Conservation (phyloP, 2,329 filamentous ascomycete genomes). For the Neurospora sp. region DNA sequence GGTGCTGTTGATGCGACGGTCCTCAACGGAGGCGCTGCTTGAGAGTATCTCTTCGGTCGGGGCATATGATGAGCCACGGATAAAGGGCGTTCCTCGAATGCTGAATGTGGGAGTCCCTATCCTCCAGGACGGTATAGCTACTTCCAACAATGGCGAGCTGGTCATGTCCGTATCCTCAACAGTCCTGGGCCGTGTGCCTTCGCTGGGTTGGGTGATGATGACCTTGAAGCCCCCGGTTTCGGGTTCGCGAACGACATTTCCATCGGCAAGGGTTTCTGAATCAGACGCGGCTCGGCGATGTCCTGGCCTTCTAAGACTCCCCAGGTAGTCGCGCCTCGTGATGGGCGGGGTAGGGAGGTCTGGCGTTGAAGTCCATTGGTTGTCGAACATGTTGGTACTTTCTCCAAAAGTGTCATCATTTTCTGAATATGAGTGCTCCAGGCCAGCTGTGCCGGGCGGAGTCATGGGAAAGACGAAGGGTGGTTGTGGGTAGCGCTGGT, state of each 20-base stretch:
- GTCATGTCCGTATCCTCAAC: constrained; percentile 43
- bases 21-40: constrained; percentile 44
- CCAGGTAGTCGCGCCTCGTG: constrained; percentile 22
- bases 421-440: constrained; percentile 34
- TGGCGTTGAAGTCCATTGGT: constrained; percentile 28
- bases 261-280: constrained; percentile 58
- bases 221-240: constrained; percentile 67
- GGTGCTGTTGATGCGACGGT: constrained; percentile 26
- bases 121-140: constrained; percentile 75
- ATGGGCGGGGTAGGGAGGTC: constrained; percentile 25
- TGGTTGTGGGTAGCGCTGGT: constrained; percentile 52
- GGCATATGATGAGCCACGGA: constrained; percentile 72
- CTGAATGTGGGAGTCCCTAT: constrained; percentile 77
- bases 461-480: constrained; percentile 51
- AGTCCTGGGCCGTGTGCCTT: constrained; percentile 50
- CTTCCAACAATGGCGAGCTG: constrained; percentile 49
- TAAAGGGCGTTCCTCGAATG: constrained; percentile 60
- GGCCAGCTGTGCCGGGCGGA: constrained; percentile 47
- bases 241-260: constrained; percentile 36
- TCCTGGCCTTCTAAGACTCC: constrained; percentile 14
- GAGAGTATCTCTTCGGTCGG: constrained; percentile 63
- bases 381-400: constrained; percentile 20
- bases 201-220: constrained; percentile 62
- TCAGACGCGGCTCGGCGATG: constrained; percentile 64
- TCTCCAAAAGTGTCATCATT: constrained; percentile 19